Evolutionary conservation across 2,329 filamentous ascomycete species (phyloP), one percentile per base, ranked within the genome.

Genomic region (Pyrenophora graminea): DNA sequence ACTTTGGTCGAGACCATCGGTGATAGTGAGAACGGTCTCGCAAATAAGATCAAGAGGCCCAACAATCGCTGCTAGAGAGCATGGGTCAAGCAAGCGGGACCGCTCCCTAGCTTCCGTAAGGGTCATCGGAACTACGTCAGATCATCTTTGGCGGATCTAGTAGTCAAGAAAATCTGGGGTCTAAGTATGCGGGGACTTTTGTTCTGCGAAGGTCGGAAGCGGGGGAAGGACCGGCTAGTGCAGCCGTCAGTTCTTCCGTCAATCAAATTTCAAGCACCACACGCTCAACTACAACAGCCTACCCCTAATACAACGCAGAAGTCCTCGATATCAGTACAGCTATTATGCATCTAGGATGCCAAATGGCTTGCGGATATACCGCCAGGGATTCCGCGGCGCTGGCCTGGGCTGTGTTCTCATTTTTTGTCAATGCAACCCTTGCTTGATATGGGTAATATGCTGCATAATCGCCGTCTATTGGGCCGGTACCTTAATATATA

Each of bases 211-310:
- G 33, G 37, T 46, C 46, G 43, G 55, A 38, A 39, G 46, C 45
- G 52, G 58, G 48, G 53, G 30, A 40, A 43, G 17, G 25, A 13
- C 48, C 31, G 53, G 48, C 41, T 64, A 61, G 56, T 45, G 56
- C 57, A 57, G 59, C 57, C 51, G 58, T 56, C 42, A 59, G 49
- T 61, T 66, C 61, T 66, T 65, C 63, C 63, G 53, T 60, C 63
- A 66, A 66, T 66, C 53, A 62, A 43, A 50, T 37, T 21, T 17
- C 38, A 48, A 18, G 30, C 27, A 32, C 23, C 27, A 21, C 48
- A 18, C 19, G 21, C 31, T 39, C 40, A n/a, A 33, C 36, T 33
- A 9, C 10, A 30, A 10, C 3, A 30, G 10, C 2, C 3, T 7
- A 4, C 9, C 4, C 4, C 27, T 30, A 4, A 30, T 30, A 12